A percentile compares a stretch with the other conserved stretches of the same genome.
Conservation (phyloP, 73 alveolate genomes). For the Tetrahymena elliotti region DNA sequence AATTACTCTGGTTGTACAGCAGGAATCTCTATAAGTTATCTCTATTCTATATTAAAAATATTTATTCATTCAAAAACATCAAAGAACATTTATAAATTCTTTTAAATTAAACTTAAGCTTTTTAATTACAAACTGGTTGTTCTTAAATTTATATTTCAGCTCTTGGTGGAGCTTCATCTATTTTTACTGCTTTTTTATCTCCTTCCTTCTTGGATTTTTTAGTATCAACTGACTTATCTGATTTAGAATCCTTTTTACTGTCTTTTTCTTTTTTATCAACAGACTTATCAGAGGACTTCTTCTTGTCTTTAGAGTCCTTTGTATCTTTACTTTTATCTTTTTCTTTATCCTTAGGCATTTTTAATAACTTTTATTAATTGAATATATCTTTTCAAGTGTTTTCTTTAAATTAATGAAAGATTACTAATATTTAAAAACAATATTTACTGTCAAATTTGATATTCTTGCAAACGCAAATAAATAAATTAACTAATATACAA, state of each 20-base stretch:
- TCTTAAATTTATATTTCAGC: neutral
- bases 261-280: neutral
- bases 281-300: neutral
- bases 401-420: neutral
- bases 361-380: neutral
- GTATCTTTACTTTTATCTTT: neutral
- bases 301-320: neutral
- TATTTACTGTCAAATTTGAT: neutral
- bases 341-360: neutral
- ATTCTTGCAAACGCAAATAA: neutral
- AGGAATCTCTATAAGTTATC: neutral
- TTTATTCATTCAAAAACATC: neutral
- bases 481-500: no score
- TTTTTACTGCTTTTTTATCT: neutral
- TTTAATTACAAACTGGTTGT: neutral
- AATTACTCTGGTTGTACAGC: neutral
- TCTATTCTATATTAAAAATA: neutral
- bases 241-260: neutral
- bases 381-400: neutral
- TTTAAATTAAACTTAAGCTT: no score
- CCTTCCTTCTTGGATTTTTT: neutral
- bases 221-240: neutral
- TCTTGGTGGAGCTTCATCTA: neutral
- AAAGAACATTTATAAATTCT: neutral
- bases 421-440: neutral